Conservation (phyloP, 169 alveolate genomes). For the Babesia sp. region DNA sequence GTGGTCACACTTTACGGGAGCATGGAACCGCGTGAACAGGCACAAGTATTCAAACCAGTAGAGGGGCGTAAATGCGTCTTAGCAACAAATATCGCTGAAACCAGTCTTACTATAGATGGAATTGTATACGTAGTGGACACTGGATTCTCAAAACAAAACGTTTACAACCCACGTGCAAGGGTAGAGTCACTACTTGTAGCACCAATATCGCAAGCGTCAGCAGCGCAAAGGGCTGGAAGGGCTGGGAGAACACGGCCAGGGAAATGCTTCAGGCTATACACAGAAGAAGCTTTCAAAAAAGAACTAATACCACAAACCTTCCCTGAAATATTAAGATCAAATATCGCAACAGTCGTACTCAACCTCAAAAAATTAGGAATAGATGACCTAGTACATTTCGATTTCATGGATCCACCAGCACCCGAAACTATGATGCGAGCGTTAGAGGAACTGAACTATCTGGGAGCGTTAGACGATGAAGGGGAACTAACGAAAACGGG, state of each 20-base stretch:
- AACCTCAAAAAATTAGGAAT: constrained; percentile 95
- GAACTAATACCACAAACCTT: constrained; percentile 93
- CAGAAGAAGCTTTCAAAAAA: constrained; percentile 91
- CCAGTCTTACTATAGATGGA: constrained; percentile 99
- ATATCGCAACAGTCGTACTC: constrained; percentile 93
- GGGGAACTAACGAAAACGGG: constrained; percentile 97
- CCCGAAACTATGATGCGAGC: constrained; percentile 99
- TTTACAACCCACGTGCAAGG: constrained; percentile 97
- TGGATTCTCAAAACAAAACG: constrained; percentile 98
- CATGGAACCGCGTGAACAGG: constrained; percentile 94
- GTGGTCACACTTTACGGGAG: constrained; percentile 95
- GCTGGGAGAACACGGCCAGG: constrained; percentile 99
- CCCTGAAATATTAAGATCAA: constrained; percentile 98
- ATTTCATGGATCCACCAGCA: constrained; percentile 99
- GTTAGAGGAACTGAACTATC: constrained; percentile 90
- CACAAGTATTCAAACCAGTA: constrained; percentile 95
- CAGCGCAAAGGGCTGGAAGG: constrained; percentile 98
- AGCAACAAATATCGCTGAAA: constrained; percentile 99
- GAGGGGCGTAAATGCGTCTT: constrained; percentile 93
- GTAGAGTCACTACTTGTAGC: constrained; percentile 95
- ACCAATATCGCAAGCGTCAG: constrained; percentile 97
- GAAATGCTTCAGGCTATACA: constrained; percentile 96
- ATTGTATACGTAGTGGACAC: constrained; percentile 99
- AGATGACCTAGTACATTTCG: constrained; percentile 97
- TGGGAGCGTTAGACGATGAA: constrained; percentile 98